Base-by-base conservation (phyloP, 1,139 yeast species). In the Pichia sp. region DNA sequence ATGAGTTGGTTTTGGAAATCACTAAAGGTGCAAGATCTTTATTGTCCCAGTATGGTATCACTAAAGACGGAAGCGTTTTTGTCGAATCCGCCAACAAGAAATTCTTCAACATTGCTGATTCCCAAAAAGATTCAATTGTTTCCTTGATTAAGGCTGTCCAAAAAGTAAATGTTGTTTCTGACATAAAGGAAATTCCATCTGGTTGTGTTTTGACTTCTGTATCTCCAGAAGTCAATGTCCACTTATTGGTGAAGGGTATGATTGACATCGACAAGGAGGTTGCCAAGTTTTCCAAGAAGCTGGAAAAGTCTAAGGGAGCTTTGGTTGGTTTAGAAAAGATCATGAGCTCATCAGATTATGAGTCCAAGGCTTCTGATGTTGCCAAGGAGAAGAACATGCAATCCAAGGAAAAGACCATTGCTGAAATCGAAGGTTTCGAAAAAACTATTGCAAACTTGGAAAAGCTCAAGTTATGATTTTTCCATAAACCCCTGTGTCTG, bases 1-100 rank as follows among this genome's bases (percentile, higher is more conserved):
- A 93, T 71, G 93, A 90, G 63, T 77, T 89, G 65, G 85, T 90
- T 46, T 77, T 93, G 71, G 93, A 87, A 58, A 84, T 90, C 65
- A 92, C 96, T 62, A 90, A 89, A 76, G 87, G 87, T 65, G 90
- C 97, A 48, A 86, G 99, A 76, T 92, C 98, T 23, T 77, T 93
- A 69, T 79, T 93, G 69, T 81, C 97, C 34, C 97, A 92, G 74
- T 93, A 89, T 74, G 83, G 82, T 70, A 90, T 93, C 65, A 75
- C 87, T 69, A 90, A 90, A 79, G 85, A 89, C 64, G 97, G 96
- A 63, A 85, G 85, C 68, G 85, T 93, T 43, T 87, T 78, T 66
- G 87, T 93, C 61, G 96, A 90, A 72, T 77, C 89, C 41, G 65
- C 76, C 48, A 76, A 78, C 54, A 76, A 74, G 6, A 73, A 74